Conservation (phyloP, 176 grass and related monocot species). For the Zoysia pacifica region DNA sequence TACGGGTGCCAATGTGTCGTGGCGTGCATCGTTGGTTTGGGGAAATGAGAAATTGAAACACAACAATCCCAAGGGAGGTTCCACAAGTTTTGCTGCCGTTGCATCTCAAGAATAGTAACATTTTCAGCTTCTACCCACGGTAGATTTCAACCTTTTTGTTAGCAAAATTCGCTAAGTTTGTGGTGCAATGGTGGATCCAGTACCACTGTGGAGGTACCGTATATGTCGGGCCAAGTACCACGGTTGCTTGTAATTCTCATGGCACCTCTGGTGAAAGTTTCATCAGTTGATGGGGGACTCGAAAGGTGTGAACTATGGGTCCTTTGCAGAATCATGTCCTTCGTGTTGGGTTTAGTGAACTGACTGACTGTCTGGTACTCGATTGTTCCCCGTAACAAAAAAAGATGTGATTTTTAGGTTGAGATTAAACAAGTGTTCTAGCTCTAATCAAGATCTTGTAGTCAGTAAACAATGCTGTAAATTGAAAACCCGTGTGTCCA, state of each 20-base stretch:
- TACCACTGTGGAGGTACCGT: neutral
- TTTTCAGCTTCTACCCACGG: neutral
- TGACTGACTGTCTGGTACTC: constrained; percentile 39
- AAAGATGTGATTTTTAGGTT: constrained; percentile 38
- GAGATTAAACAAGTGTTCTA: constrained; percentile 46
- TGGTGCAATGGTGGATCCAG: constrained; percentile 18
- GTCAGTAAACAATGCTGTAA: constrained; percentile 58
- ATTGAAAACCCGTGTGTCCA: constrained; percentile 16
- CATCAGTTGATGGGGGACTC: neutral
- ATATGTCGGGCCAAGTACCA: neutral
- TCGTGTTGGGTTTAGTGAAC: constrained; percentile 35
- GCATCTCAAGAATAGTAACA: neutral
- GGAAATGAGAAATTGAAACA: neutral
- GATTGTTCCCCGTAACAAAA: constrained; percentile 41
- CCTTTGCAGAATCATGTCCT: constrained; percentile 31
- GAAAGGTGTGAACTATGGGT: constrained; percentile 20
- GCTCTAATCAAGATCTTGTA: constrained; percentile 60
- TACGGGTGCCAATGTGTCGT: neutral
- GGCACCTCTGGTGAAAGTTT: constrained; percentile 5
- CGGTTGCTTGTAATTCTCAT: neutral
- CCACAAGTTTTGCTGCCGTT: neutral
- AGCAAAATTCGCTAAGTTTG: neutral
- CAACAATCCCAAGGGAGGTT: neutral
- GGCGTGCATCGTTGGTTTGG: too few relatives aligned
- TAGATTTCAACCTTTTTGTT: neutral